Conservation (phyloP, 2,329 filamentous ascomycete species). For the Arthrocladium fulminans region DNA sequence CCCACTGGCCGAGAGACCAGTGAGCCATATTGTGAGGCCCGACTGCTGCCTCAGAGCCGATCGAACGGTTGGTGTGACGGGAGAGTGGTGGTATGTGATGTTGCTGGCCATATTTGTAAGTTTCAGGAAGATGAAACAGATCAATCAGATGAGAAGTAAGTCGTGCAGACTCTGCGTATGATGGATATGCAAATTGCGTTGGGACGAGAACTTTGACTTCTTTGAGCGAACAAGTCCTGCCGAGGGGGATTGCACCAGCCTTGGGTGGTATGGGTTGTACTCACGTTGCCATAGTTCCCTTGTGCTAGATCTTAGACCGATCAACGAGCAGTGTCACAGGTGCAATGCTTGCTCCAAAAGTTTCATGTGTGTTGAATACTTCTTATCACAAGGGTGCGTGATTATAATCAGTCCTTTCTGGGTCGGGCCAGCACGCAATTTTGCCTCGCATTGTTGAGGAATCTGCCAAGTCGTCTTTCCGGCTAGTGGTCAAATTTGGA, state of each 20-base stretch:
- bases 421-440: neutral
- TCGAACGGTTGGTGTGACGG: conserved; percentile 35
- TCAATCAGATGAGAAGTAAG: conserved; percentile 5
- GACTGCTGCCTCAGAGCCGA: conserved; percentile 59
- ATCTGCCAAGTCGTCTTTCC: too few relatives aligned
- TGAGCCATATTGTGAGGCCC: conserved; percentile 96
- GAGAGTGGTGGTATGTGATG: conserved; percentile 39
- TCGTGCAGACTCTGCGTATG: conserved; percentile 13
- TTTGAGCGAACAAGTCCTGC: conserved; percentile 4
- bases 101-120: conserved; percentile 27
- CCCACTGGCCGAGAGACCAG: conserved; percentile 87
- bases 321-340: neutral
- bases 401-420: neutral
- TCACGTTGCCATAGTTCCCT: conserved; percentile 30
- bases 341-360: neutral
- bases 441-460: neutral
- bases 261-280: conserved; percentile 12
- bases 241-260: neutral
- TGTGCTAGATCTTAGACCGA: neutral
- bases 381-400: neutral
- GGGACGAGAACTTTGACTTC: neutral
- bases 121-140: conserved; percentile 2
- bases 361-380: neutral
- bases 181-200: conserved; percentile 10
- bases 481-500: neutral